phyloP scores from a whole-genome alignment of 2,329 filamentous ascomycete species.

The Fusarium protoensiforme region DNA sequence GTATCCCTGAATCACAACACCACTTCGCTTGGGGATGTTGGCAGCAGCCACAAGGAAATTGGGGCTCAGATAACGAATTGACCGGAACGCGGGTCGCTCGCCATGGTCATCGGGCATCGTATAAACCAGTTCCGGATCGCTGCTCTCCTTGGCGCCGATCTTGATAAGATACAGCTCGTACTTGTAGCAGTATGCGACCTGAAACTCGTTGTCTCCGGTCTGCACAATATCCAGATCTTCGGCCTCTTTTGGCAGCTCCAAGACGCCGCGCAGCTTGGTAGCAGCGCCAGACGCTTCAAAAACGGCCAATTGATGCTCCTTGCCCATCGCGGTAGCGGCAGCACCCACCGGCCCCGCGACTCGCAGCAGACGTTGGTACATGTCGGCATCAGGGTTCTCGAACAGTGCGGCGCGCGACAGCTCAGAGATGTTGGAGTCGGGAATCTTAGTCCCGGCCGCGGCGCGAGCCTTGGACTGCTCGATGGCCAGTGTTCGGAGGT shows the following conservation, averaged over 20 bases:
- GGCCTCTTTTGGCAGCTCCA: conserved; percentile 67
- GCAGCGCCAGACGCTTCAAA: conserved; percentile 70
- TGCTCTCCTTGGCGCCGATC: conserved; percentile 58
- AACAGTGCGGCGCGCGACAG: conserved; percentile 65
- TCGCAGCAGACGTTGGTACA: conserved; percentile 70
- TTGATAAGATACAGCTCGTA: conserved; percentile 77
- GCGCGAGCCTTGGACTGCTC: conserved; percentile 50
- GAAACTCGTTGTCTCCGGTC: conserved; percentile 70
- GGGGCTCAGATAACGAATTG: conserved; percentile 68
- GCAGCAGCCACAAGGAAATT: conserved; percentile 67
- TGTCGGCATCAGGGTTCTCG: conserved; percentile 58
- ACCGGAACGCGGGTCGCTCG: conserved; percentile 63
- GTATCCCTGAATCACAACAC: conserved; percentile 67
- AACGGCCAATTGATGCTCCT: conserved; percentile 80
- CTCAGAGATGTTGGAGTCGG: conserved; percentile 59
- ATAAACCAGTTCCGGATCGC: conserved; percentile 65
- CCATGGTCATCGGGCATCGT: conserved; percentile 62
- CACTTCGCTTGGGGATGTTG: conserved; percentile 69
- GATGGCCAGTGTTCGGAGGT: conserved; percentile 82
- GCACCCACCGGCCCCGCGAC: conserved; percentile 76
- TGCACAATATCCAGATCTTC: conserved; percentile 77
- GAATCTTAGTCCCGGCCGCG: conserved; percentile 43
- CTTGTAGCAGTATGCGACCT: conserved; percentile 82
- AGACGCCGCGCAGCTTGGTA: conserved; percentile 59
- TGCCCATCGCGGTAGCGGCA: conserved; percentile 81